Base-by-base conservation (phyloP, 1,139 yeast species). In the Lodderomyces metapsilosis region DNA sequence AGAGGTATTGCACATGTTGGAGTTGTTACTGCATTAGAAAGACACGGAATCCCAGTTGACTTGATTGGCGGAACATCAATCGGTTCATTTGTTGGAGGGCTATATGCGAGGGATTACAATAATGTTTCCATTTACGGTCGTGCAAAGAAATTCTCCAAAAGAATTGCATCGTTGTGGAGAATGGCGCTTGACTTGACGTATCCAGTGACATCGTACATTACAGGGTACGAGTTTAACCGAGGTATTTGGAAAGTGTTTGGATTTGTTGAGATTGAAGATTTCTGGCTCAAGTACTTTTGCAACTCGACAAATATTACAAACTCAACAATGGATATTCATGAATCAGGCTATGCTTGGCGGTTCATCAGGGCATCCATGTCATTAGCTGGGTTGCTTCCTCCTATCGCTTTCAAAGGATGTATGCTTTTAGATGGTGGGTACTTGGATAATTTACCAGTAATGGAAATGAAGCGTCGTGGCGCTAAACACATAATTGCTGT, bases 241-340 rank as follows among this genome's bases (percentile, higher is more conserved):
- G 98, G 98, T 37, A 82, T 92, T 15, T 92, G 98, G 97, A 92
- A 92, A 59, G 79, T 88, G 0, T 86, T 92, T 66, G 98, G 98
- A 0, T 94, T 88, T 49, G 75, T 84, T 17, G 84, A 96, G 54
- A 88, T 92, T 50, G 98, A 92, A 57, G 98, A 92, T 59, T 91
- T 92, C 59, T 92, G 98, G 98, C 75, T 92, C 45, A 81, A 78
- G 47, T 92, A 80, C 57, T 92, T 79, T 57, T 82, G 94, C 56
- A 92, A 92, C 57, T 88, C 98, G 1, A 92, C 98, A n/a, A 92
- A 92, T 57, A 88, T 92, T 44, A 92, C 98, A 3, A 88, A 89
- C 51, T 91, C 97, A 0, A 80, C 91, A 15, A 94, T 92, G 95
- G 98, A 92, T 52, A 80, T 91, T 28, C 98, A 92, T 58, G 82